Percentiles rank a stretch among this genome's conserved stretches.
These are phyloP conservation scores for Arachis hypogaea DNA, from an alignment of 306 rosid genomes.

Conservation along the genomic window DNA sequence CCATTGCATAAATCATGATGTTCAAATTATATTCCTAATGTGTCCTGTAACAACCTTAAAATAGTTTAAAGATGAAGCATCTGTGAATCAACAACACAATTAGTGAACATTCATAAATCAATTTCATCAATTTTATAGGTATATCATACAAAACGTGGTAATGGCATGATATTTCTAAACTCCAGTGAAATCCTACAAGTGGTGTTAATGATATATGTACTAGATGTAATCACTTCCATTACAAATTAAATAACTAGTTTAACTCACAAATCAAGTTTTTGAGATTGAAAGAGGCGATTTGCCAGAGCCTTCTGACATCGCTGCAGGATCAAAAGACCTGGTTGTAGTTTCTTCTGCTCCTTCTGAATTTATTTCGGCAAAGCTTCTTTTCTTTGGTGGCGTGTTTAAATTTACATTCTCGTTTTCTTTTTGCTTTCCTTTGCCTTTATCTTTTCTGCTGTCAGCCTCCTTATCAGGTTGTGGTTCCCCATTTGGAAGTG, in stretches of 20 bases:
- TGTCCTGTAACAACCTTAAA: conserved; percentile 16
- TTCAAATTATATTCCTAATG: conserved; percentile 22
- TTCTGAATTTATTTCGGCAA: conserved; percentile 50
- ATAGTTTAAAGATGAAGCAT: conserved; percentile 16
- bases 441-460: conserved; percentile 63
- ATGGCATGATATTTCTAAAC: conserved; percentile 29
- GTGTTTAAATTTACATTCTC: conserved; percentile 47
- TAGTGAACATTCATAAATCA: conserved; percentile 24
- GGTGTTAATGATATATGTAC: conserved; percentile 40
- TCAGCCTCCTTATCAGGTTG: conserved; percentile 52
- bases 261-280: conserved; percentile 40
- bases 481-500: conserved; percentile 52
- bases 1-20: conserved; percentile 11
- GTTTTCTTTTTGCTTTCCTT: conserved; percentile 58
- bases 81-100: conserved; percentile 15
- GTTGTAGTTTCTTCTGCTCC: conserved; percentile 52
- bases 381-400: conserved; percentile 74
- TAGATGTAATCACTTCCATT: conserved; percentile 37
- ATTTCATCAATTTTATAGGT: conserved; percentile 16
- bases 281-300: conserved; percentile 49
- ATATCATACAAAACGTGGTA: conserved; percentile 30
- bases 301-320: conserved; percentile 46
- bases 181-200: conserved; percentile 42
- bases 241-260: conserved; percentile 28
- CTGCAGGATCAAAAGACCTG: conserved; percentile 49